Evolutionary conservation across 768 basidiomycete species (phyloP), one percentile per base, ranked within the genome.

Genomic region (Tephrocybe sp.): DNA sequence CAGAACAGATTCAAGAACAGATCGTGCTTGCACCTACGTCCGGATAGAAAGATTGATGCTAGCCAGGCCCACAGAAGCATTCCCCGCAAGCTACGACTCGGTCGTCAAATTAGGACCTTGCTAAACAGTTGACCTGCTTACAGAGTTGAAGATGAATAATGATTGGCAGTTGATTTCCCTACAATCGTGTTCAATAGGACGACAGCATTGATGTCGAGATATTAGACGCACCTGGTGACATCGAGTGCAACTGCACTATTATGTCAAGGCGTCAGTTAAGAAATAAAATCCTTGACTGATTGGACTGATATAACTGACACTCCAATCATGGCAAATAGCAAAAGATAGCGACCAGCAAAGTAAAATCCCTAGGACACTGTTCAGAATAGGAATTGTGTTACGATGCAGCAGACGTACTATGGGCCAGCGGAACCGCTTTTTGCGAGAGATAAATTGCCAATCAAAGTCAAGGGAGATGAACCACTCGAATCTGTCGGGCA

Each of bases 271-370:
- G 47, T 19, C n/a, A 33, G 16, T 23, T 32, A 19, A 5, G 26
- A 4, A 26, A 26, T 4, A 26, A 7, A 26, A 26, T 1, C 17
- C 36, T 16, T 35, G 16, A 17, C 11, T 9, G 16, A 31, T 33
- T 23, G 10, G 39, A 22, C 4, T 46, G 42, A n/a, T 6, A 30
- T 2, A 4, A 72, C 83, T 68, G 49, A 87, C 85, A 88, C 83
- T 57, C 83, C 84, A 52, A 85, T 74, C 63, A 87, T 64, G 3
- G 85, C 81, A 52, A 83, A 73, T n/a, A 88, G 65, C 20, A 87
- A 65, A 53, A 75, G 72, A 62, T 87, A 88, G 41, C 86, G 77
- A 53, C 83, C 81, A 20, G 78, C 71, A 54, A 87, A 87, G 60
- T 87, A 87, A 59, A 86, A 85, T 23, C 76, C 67, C 84, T 86